A percentile compares a stretch with the other conserved stretches of the same genome.
These are phyloP conservation scores for Pyrrhoderma noxium DNA, from an alignment of 1,284 basidiomycete genomes.

Conservation along the genomic window DNA sequence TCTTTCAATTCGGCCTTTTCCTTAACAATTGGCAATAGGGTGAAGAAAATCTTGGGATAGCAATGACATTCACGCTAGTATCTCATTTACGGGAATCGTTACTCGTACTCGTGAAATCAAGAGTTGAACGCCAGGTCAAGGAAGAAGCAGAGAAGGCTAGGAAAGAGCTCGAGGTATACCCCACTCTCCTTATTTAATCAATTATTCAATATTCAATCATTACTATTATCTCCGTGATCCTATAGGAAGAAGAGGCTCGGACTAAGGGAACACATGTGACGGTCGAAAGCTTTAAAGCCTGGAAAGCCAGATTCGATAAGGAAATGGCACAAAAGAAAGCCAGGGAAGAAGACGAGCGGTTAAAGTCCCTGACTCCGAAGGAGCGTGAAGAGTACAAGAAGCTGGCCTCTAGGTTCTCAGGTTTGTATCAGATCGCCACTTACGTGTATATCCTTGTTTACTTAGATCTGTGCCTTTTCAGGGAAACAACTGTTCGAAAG, in stretches of 20 bases:
- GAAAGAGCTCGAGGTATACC: conserved; percentile 64
- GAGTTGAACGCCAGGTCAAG: conserved; percentile 49
- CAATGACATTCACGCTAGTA: conserved; percentile 95
- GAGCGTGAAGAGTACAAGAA: conserved; percentile 87
- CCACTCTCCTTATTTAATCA: not conserved
- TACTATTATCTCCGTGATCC: conserved; percentile 7
- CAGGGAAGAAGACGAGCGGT: conserved; percentile 75
- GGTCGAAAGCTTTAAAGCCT: conserved; percentile 68
- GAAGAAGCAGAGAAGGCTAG: conserved; percentile 69
- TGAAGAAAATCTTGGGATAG: conserved; percentile 89
- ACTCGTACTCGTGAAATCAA: conserved; percentile 51
- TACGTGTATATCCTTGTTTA: not conserved
- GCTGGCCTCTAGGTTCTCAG: conserved; percentile 56
- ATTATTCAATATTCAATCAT: not conserved
- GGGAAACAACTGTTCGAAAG: conserved; percentile 87
- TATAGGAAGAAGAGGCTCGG: conserved; percentile 79
- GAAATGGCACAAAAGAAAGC: conserved; percentile 55
- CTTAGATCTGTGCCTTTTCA: conserved; percentile 26
- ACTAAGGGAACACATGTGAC: conserved; percentile 91
- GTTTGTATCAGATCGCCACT: conserved; percentile 35
- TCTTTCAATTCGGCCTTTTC: conserved; percentile 6
- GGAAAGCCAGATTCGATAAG: conserved; percentile 75
- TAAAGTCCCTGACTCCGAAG: conserved; percentile 70
- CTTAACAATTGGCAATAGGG: conserved; percentile 42
- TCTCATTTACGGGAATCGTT: conserved; percentile 81